These are phyloP conservation scores for Cladophialophora carrionii DNA, from an alignment of 2,329 filamentous ascomycete genomes.

Conservation along the genomic window DNA sequence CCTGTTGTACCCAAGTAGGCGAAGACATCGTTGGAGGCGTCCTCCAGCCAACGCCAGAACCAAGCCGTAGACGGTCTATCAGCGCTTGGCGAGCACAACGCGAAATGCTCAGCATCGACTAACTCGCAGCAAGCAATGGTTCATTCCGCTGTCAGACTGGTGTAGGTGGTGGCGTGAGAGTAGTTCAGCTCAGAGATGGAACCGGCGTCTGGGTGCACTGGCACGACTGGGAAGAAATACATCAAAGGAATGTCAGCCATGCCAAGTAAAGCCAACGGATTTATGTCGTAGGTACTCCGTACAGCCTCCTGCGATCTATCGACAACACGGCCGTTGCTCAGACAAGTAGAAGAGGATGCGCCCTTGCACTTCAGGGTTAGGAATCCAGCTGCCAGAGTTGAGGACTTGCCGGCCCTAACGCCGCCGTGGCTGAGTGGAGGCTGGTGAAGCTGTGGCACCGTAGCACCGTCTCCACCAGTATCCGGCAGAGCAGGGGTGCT, in stretches of 20 bases:
- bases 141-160: background rate
- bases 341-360: background rate
- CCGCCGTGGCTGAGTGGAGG: background rate
- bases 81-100: background rate
- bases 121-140: background rate
- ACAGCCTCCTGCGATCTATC: background rate
- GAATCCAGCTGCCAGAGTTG: background rate
- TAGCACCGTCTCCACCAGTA: background rate
- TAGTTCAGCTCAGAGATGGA: background rate
- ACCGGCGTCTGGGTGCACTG: background rate
- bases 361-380: too few species aligned
- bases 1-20: background rate
- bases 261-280: background rate
- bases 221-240: background rate
- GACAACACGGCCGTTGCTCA: background rate
- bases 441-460: too few species aligned
- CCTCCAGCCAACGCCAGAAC: background rate
- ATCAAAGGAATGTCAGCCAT: background rate
- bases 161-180: background rate
- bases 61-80: background rate
- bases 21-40: background rate
- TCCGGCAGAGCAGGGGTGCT: background rate
- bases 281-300: background rate
- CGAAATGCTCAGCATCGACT: background rate
- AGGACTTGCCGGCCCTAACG: background rate